Percentiles rank a stretch among this genome's conserved stretches.
These are phyloP conservation scores for Geosmithia morbida DNA, from an alignment of 2,329 filamentous ascomycete species.

Conservation along the genomic window DNA sequence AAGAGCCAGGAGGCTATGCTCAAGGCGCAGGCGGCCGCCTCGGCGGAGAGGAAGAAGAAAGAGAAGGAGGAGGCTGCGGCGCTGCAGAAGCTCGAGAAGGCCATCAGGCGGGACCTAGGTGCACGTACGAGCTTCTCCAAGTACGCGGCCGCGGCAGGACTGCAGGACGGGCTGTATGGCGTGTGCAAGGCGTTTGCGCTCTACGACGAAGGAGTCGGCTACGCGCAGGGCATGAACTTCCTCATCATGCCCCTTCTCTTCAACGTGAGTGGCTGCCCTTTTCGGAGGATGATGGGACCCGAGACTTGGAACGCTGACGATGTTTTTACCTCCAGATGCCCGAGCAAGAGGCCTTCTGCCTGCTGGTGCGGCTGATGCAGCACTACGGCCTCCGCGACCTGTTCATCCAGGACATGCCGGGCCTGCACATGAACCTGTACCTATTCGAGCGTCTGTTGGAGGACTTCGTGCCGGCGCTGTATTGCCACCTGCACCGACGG, in stretches of 20 bases:
- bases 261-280: too few species aligned
- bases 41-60: constrained; percentile 60
- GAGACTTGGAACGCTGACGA: constrained; percentile 6
- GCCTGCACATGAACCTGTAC: constrained; percentile 82
- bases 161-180: constrained; percentile 88
- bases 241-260: constrained; percentile 92
- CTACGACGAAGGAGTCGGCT: constrained; percentile 87
- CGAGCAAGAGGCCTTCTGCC: constrained; percentile 89
- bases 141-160: constrained; percentile 76
- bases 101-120: constrained; percentile 80
- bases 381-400: constrained; percentile 87
- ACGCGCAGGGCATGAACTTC: constrained; percentile 98
- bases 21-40: constrained; percentile 48
- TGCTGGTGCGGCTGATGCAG: constrained; percentile 91
- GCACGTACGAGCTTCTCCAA: constrained; percentile 93
- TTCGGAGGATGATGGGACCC: neutral
- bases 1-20: constrained; percentile 47
- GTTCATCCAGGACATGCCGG: constrained; percentile 93
- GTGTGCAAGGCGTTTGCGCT: constrained; percentile 96
- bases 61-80: constrained; percentile 62
- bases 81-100: constrained; percentile 76
- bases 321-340: constrained; percentile 63
- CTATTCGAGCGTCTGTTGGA: constrained; percentile 91
- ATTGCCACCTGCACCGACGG: constrained; percentile 81
- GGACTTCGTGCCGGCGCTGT: constrained; percentile 84